A percentile compares a stretch with the other conserved stretches of the same genome.
Evolutionary conservation across 1,284 basidiomycete genomes (phyloP).

Genomic region (Stygiomarasmius scandens): DNA sequence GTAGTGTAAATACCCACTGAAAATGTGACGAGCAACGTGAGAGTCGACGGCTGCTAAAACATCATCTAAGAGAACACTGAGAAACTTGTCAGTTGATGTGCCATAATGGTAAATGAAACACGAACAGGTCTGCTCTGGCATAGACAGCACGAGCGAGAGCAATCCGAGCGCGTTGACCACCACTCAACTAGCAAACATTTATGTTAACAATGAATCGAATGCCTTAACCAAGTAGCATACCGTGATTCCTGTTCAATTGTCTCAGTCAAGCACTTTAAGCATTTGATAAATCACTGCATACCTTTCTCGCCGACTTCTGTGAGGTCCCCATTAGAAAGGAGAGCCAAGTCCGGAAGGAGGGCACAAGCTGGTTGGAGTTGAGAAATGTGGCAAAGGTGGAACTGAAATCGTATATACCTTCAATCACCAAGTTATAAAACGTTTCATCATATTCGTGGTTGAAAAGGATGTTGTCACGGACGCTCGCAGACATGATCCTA

Average conservation of each 20-base stretch:
- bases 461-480: conserved; percentile 90
- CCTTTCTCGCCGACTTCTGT: conserved; percentile 82
- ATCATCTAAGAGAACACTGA: conserved; percentile 50
- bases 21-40: conserved; percentile 48
- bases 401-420: conserved; percentile 48
- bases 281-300: conserved; percentile 17
- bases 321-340: conserved; percentile 74
- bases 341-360: conserved; percentile 75
- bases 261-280: not conserved
- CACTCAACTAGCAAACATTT: conserved; percentile 41
- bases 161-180: conserved; percentile 65
- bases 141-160: conserved; percentile 31
- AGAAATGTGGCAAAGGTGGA: not conserved
- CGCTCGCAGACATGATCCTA: conserved; percentile 82
- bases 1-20: conserved; percentile 23
- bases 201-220: not conserved
- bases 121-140: conserved; percentile 50
- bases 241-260: conserved; percentile 35
- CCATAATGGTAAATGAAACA: conserved; percentile 24
- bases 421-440: conserved; percentile 76
- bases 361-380: conserved; percentile 69
- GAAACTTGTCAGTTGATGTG: not conserved
- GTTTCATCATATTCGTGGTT: conserved; percentile 84
- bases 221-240: conserved; percentile 24
- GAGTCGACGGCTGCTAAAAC: conserved; percentile 59